Percentiles rank a stretch among this genome's conserved stretches.
These are phyloP conservation scores for Quercus bicolor DNA, from an alignment of 306 rosid genomes.

Conservation along the genomic window DNA sequence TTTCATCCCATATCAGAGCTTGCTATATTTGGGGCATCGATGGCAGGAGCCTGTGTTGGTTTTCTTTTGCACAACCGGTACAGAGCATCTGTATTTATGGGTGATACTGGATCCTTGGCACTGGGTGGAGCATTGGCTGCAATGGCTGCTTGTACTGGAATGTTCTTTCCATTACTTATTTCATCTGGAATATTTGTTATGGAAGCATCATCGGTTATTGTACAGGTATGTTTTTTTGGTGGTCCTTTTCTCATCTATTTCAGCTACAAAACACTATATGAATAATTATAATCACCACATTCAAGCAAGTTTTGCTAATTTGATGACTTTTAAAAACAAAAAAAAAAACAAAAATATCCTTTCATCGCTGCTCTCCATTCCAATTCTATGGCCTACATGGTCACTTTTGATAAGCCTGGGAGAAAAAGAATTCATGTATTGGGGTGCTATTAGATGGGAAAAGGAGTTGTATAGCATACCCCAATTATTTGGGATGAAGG, in stretches of 20 bases:
- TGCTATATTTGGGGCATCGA: conserved; percentile 92
- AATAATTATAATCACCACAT: background rate
- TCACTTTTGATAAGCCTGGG: too few relatives aligned
- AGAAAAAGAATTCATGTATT: too few relatives aligned
- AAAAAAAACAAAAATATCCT: too few relatives aligned
- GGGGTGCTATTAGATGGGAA: too few relatives aligned
- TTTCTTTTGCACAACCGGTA: conserved; percentile 91
- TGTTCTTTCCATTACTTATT: conserved; percentile 85
- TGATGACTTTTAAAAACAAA: background rate
- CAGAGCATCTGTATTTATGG: conserved; percentile 89
- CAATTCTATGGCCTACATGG: too few relatives aligned
- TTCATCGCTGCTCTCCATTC: too few relatives aligned
- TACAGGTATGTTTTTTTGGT: conserved; percentile 52
- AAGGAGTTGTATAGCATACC: too few relatives aligned
- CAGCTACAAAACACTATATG: background rate
- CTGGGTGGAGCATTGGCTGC: conserved; percentile 93
- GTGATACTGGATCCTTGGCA: conserved; percentile 86
- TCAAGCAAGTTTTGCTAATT: background rate
- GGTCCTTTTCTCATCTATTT: background rate
- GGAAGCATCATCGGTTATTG: conserved; percentile 65
- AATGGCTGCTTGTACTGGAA: conserved; percentile 94
- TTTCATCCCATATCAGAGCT: conserved; percentile 56
- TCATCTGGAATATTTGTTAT: conserved; percentile 69
- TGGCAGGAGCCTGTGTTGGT: conserved; percentile 99
- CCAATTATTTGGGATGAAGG: too few relatives aligned